Conservation (phyloP, 2,329 filamentous ascomycete species). For the Cadophora malorum region DNA sequence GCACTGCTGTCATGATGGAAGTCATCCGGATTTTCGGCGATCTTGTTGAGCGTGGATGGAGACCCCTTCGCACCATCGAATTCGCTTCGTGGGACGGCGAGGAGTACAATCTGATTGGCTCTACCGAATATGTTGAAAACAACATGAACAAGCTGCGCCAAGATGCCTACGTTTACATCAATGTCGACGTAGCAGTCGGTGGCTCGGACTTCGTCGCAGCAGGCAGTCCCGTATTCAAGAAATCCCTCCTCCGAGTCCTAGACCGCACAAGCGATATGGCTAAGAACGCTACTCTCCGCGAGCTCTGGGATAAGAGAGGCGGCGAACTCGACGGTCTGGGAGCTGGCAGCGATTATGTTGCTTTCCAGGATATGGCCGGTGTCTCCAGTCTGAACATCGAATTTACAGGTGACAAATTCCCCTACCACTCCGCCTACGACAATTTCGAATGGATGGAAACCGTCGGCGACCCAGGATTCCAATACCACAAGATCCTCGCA, state of each 20-base stretch:
- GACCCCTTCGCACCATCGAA: conserved; percentile 90
- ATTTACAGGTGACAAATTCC: conserved; percentile 71
- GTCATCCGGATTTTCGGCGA: conserved; percentile 84
- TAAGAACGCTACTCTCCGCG: conserved; percentile 73
- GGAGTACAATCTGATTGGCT: conserved; percentile 92
- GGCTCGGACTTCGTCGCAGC: conserved; percentile 78
- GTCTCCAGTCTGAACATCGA: conserved; percentile 85
- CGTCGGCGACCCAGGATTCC: conserved; percentile 81
- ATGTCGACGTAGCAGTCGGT: conserved; percentile 83
- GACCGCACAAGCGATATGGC: conserved; percentile 76
- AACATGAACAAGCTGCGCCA: conserved; percentile 74
- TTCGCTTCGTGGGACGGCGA: conserved; percentile 97
- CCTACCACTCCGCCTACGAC: conserved; percentile 87
- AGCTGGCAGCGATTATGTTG: conserved; percentile 81
- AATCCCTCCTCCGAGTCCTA: conserved; percentile 74
- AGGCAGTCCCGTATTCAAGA: conserved; percentile 81
- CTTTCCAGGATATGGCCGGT: conserved; percentile 91
- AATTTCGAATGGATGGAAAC: conserved; percentile 85
- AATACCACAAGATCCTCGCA: conserved; percentile 79
- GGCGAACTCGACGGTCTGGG: conserved; percentile 72
- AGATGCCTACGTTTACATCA: conserved; percentile 86
- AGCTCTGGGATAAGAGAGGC: conserved; percentile 74
- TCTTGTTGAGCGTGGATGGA: conserved; percentile 79
- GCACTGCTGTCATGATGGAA: conserved; percentile 91
- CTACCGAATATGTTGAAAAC: conserved; percentile 92